Percentiles rank a stretch among this genome's conserved stretches.
phyloP scores from a whole-genome alignment of 192 early-diverging fungal species.

The Linnemannia exigua region DNA sequence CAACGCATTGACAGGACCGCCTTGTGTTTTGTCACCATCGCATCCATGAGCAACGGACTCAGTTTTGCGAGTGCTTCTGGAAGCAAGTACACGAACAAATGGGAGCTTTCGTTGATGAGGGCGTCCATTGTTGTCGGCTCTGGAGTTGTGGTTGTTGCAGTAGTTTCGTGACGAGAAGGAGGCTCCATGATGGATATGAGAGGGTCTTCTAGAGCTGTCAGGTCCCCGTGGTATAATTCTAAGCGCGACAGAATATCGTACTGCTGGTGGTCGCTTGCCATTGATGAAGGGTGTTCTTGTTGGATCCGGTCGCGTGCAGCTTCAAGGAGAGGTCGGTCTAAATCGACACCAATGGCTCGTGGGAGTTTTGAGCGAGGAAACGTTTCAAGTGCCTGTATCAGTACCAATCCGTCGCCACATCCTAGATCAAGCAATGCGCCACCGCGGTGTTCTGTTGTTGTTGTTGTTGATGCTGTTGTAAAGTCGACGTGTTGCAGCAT shows the following conservation, averaged over 20 bases:
- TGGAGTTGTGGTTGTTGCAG: background rate
- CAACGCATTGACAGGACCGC: slow-evolving; percentile 41
- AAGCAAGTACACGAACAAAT: slow-evolving; percentile 46
- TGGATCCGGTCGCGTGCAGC: slow-evolving; percentile 10
- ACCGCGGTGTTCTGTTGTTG: background rate
- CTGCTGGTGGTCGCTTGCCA: background rate
- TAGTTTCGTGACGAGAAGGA: background rate
- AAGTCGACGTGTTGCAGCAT: slow-evolving; percentile 35
- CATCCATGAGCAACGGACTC: slow-evolving; percentile 12
- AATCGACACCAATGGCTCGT: slow-evolving; percentile 39
- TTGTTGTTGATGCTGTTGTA: background rate
- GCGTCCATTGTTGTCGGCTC: slow-evolving; percentile 8
- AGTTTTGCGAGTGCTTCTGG: slow-evolving; percentile 43
- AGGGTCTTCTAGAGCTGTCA: slow-evolving; percentile 10
- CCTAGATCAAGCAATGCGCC: slow-evolving; percentile 25
- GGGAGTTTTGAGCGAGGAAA: slow-evolving; percentile 28
- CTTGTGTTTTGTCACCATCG: slow-evolving; percentile 17
- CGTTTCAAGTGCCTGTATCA: slow-evolving; percentile 35
- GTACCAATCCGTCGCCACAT: slow-evolving; percentile 43
- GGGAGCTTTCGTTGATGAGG: slow-evolving; percentile 20
- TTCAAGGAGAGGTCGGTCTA: slow-evolving; percentile 32
- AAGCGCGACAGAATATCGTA: slow-evolving; percentile 13
- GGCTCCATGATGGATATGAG: slow-evolving; percentile 12
- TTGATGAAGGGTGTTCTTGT: background rate
- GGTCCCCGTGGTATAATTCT: slow-evolving; percentile 46